Evolutionary conservation across 768 basidiomycete genomes (phyloP), one percentile per base, ranked within the genome.

Genomic region (Porphyrellus cyaneotinctus): DNA sequence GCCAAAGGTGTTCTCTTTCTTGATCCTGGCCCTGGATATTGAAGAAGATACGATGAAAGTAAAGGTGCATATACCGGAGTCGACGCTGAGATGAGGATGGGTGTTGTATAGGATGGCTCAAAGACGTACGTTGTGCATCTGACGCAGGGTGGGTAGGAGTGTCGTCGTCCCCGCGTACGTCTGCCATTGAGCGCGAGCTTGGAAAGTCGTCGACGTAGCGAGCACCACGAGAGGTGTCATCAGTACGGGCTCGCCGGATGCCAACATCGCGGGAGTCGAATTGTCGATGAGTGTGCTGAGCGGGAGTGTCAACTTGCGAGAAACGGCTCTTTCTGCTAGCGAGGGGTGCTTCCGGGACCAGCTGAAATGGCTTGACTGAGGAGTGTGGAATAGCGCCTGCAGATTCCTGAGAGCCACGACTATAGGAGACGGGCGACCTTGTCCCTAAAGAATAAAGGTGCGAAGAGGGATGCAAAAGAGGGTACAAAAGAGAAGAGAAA

Each of bases 401-500:
- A 14, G 56, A 45, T 58, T 62, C 61, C 62, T 68, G 63, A 52
- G 56, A 43, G 43, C 68, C 70, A 53, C 70, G 74, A 43, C 60
- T 30, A 51, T 67, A 63, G 38, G 65, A 65, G 35, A 68, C 60
- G 17, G 75, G 72, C 22, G 75, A 74, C 53, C 66, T 67, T 42
- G 65, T 63, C 64, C 76, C 75, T 77, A 75, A 60, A 76, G 67
- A 66, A 71, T 39, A 65, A 73, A 71, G 63, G 59, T 44, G 63
- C 63, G 58, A 66, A 47, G 58, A 52, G 47, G 66, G 47, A 63
- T 53, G 63, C 43, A 64, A 67, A 67, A 64, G 52, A 58, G 58
- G 57, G 39, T 56, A 61, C 30, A 68, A 63, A n/a, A 59, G 60
- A 66, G 52, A 66, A 64, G 61, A 58, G 50, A 64, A 63, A 58